These are phyloP conservation scores for Tolypocladium ovalisporum DNA, from an alignment of 2,329 filamentous ascomycete species.

Conservation along the genomic window DNA sequence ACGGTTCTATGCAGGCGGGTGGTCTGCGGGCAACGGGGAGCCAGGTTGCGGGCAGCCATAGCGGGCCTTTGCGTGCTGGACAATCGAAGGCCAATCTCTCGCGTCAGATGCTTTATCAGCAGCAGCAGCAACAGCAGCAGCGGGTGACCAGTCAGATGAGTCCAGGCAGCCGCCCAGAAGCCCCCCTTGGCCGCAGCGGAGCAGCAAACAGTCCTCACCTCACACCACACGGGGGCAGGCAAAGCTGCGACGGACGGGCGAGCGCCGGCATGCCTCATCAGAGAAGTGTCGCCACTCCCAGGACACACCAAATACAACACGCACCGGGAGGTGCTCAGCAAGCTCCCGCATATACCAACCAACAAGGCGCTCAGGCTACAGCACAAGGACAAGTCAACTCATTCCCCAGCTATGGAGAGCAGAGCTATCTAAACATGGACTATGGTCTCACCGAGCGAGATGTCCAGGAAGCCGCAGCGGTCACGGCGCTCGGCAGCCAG, in stretches of 20 bases:
- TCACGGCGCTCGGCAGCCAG: slow-evolving; percentile 8
- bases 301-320: slow-evolving; percentile 5
- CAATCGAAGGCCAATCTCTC: slow-evolving; percentile 1
- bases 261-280: slow-evolving; percentile 3
- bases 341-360: slow-evolving; percentile 3
- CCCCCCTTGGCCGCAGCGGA: slow-evolving; percentile 4
- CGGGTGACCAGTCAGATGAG: slow-evolving; percentile 9
- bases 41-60: slow-evolving; percentile 4
- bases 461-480: slow-evolving; percentile 7
- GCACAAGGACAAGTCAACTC: slow-evolving; percentile 6
- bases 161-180: slow-evolving; percentile 1
- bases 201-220: slow-evolving; percentile 6
- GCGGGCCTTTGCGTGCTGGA: background rate
- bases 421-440: slow-evolving; percentile 14
- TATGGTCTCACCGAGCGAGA: slow-evolving; percentile 11
- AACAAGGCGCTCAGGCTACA: slow-evolving; percentile 7
- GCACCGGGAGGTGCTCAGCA: slow-evolving; percentile 1
- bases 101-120: slow-evolving; percentile 7
- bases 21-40: slow-evolving; percentile 1
- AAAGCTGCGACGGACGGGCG: slow-evolving; percentile 4
- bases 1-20: background rate
- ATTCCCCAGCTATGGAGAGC: slow-evolving; percentile 10
- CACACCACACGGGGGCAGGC: slow-evolving; percentile 8
- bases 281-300: background rate
- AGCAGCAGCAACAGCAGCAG: slow-evolving; percentile 5